Evolutionary conservation across 108 stramenopile species (phyloP), one percentile per base, ranked within the genome.

Genomic region (Schizochytrium sp.): DNA sequence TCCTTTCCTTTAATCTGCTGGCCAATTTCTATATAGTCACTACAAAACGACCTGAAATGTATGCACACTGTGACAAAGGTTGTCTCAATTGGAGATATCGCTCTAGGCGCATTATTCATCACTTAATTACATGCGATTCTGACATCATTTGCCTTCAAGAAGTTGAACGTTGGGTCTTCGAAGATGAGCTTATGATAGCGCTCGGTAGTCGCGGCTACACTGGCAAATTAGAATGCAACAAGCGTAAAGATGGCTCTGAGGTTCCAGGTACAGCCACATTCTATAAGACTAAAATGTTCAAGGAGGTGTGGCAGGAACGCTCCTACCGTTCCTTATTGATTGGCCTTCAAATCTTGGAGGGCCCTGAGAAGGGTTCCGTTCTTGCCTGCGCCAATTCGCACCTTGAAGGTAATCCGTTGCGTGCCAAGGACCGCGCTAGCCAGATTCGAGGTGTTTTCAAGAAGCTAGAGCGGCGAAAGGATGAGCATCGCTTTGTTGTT

Each of bases 81-180:
- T 83, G 76, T 28, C 47, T 83, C 28, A 55, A 83, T 53, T 83
- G 76, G 76, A 17, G 40, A n/a, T 83, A 83, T 53, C 76, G 76
- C 15, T 83, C 76, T 13, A 83, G 55, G 76, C 76, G 76, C 47
- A 83, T 83, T 28, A 83, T 83, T n/a, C 47, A 40, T 38, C 76
- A 83, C 47, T 42, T 83, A 8, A 50, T 17, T 13, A 49, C 50
- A 10, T 83, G 76, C 28, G 53, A 40, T 13, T 47, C 76, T 5
- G 76, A 83, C 53, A 83, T 83, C 2, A 83, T 83, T 28, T 83
- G 76, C 76, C 76, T 83, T 17, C 76, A 83, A 83, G 76, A 83
- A 53, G 47, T 49, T 7, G 76, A 83, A 1, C 76, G 76, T 10
- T 83, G 50, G 53, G 76, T 55, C 50, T 83, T 83, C 40, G 76